Conservation (phyloP, 345 rosid species). For the Citrus hindsii region DNA sequence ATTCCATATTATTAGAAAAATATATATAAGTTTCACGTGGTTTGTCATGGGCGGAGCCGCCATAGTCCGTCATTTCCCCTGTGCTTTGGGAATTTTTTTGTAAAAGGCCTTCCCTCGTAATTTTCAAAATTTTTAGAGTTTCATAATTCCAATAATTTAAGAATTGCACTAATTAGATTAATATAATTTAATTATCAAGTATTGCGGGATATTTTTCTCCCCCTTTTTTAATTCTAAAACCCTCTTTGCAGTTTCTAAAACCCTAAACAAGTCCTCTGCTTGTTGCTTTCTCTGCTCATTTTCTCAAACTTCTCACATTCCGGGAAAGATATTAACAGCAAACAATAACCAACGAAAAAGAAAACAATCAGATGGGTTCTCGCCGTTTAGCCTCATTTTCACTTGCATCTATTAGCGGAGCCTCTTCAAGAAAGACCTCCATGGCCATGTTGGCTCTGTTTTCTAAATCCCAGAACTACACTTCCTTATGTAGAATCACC, state of each 20-base stretch:
- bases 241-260: not conserved
- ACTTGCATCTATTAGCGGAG: not conserved
- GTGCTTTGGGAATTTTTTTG: no score
- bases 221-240: not conserved
- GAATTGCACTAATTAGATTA: no score
- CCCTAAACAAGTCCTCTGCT: not conserved
- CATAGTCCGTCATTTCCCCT: no score
- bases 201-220: no score
- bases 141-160: no score
- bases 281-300: not conserved
- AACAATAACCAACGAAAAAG: not conserved
- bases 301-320: not conserved
- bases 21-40: no score
- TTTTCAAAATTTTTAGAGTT: no score
- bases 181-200: no score
- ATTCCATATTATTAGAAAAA: no score
- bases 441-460: slow-evolving; percentile 28
- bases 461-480: slow-evolving; percentile 21
- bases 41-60: no score
- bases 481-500: slow-evolving; percentile 5
- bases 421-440: slow-evolving; percentile 1
- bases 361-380: slow-evolving; percentile 6
- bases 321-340: not conserved
- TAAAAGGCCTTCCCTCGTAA: no score
- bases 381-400: slow-evolving; percentile 4